These are phyloP conservation scores for Lipomyces yamadae DNA, from an alignment of 805 yeast genomes.

Conservation along the genomic window DNA sequence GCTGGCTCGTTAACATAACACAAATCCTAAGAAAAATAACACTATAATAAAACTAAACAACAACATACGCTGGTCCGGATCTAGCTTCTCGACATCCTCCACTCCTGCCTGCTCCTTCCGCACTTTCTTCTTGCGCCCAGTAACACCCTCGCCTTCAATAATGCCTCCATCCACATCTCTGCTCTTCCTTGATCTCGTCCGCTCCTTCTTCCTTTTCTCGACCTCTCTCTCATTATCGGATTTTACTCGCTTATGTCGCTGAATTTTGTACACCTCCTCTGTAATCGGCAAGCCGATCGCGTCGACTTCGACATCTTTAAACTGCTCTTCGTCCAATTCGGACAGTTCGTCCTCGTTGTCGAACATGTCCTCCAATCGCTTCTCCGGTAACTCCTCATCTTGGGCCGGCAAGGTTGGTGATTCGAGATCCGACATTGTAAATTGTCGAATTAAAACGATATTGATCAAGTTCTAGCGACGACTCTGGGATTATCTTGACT, in stretches of 20 bases:
- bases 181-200: conserved; percentile 22
- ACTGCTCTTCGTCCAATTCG: conserved; percentile 49
- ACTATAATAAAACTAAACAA: neutral
- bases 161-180: conserved; percentile 24
- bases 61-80: conserved; percentile 29
- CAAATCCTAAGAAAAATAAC: too few species aligned
- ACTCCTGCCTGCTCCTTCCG: conserved; percentile 19
- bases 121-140: conserved; percentile 26
- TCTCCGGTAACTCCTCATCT: conserved; percentile 25
- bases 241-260: conserved; percentile 44
- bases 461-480: neutral
- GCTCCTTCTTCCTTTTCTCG: conserved; percentile 31
- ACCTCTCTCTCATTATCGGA: conserved; percentile 25
- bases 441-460: neutral
- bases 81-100: conserved; percentile 17
- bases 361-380: conserved; percentile 10
- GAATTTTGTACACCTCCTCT: conserved; percentile 49
- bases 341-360: conserved; percentile 47
- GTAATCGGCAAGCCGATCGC: conserved; percentile 44
- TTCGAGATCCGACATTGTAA: conserved; percentile 5
- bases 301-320: conserved; percentile 44
- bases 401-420: conserved; percentile 13
- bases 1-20: conserved; percentile 14
- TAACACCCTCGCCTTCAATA: conserved; percentile 6
- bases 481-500: neutral